A percentile compares a stretch with the other conserved stretches of the same genome.
phyloP scores from a whole-genome alignment of 768 basidiomycete genomes.

The Cantharellus anzutake region DNA sequence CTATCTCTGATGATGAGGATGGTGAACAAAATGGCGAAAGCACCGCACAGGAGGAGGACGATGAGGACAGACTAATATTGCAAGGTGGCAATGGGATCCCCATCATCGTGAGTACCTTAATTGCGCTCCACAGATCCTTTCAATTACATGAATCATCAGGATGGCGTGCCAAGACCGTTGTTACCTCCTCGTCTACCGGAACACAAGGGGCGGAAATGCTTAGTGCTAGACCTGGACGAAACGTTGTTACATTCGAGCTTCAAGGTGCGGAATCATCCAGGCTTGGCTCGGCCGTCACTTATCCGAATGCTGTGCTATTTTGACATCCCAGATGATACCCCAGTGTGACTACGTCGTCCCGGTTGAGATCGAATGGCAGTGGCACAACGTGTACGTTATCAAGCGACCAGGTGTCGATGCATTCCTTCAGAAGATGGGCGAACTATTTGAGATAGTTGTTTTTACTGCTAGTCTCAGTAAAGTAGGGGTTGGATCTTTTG shows the following conservation, averaged over 20 bases:
- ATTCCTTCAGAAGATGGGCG: constrained; percentile 95
- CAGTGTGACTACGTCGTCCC: constrained; percentile 98
- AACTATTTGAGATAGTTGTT: constrained; percentile 93
- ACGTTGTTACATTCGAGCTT: constrained; percentile 95
- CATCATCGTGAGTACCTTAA: constrained; percentile 46
- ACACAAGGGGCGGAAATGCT: constrained; percentile 79
- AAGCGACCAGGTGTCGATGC: constrained; percentile 96
- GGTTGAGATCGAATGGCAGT: constrained; percentile 95
- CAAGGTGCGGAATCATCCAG: constrained; percentile 42
- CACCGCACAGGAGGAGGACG: constrained; percentile 40
- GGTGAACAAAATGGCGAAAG: constrained; percentile 14
- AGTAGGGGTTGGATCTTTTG: constrained; percentile 26
- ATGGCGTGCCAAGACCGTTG: constrained; percentile 74
- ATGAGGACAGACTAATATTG: constrained; percentile 75
- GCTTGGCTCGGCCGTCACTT: background rate
- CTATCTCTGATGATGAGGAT: constrained; percentile 9
- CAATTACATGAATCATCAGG: constrained; percentile 24
- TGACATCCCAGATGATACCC: constrained; percentile 48
- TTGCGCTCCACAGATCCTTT: background rate
- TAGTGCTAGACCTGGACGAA: constrained; percentile 93
- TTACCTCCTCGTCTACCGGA: constrained; percentile 65
- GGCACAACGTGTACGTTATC: constrained; percentile 98
- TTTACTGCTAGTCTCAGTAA: constrained; percentile 98
- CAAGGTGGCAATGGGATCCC: constrained; percentile 93
- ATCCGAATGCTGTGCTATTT: background rate